phyloP scores from a whole-genome alignment of 1,284 basidiomycete species.

The Apiotrichum mycotoxinovorans region DNA sequence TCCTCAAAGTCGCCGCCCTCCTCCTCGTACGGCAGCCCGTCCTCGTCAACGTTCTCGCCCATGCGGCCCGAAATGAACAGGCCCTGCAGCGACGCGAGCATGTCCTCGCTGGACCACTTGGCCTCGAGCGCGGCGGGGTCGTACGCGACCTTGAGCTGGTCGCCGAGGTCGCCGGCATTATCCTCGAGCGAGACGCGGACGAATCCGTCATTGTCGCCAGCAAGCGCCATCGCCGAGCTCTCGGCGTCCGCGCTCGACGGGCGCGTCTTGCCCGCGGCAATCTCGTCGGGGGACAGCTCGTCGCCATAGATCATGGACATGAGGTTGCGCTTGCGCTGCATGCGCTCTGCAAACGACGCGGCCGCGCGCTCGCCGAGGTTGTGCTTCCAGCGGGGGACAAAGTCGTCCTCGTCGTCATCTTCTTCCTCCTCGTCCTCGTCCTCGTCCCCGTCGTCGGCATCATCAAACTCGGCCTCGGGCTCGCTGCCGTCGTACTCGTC shows the following conservation, averaged over 20 bases:
- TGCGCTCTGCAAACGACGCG: conserved; percentile 53
- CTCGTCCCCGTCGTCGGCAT: conserved; percentile 45
- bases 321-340: conserved; percentile 64
- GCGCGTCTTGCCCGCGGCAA: conserved; percentile 56
- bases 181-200: conserved; percentile 59
- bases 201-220: conserved; percentile 64
- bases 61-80: conserved; percentile 83
- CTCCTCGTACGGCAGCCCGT: conserved; percentile 52
- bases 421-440: conserved; percentile 45
- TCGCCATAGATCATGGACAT: conserved; percentile 81
- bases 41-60: conserved; percentile 39
- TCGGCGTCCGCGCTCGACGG: conserved; percentile 44
- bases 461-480: conserved; percentile 51
- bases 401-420: conserved; percentile 51
- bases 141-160: conserved; percentile 64
- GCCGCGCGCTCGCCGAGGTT: conserved; percentile 64
- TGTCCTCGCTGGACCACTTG: conserved; percentile 77
- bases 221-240: conserved; percentile 32
- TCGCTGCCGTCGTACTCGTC: conserved; percentile 40
- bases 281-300: conserved; percentile 66
- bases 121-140: conserved; percentile 56
- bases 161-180: conserved; percentile 57
- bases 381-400: conserved; percentile 71
- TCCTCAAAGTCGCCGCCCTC: conserved; percentile 55
- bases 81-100: conserved; percentile 78